These are phyloP conservation scores for Danielia reshetovae DNA, from an alignment of 805 yeast genomes.

Conservation along the genomic window DNA sequence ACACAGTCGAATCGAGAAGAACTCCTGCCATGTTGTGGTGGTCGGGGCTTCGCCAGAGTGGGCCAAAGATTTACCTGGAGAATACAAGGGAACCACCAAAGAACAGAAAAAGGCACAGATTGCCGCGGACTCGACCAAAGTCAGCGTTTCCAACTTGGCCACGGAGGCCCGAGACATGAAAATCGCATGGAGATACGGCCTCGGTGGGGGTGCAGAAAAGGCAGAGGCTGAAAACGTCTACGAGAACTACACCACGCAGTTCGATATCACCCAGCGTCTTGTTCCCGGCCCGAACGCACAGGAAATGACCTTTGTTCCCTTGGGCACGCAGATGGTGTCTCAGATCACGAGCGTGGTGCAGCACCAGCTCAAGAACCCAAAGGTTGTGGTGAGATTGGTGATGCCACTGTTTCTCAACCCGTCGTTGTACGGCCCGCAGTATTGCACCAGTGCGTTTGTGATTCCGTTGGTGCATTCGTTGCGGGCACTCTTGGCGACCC, in stretches of 20 bases:
- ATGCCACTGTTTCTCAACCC: conserved; percentile 83
- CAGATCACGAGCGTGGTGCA: conserved; percentile 43
- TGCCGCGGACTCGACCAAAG: conserved; percentile 51
- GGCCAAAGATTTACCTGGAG: conserved; percentile 72
- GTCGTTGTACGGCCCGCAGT: conserved; percentile 55
- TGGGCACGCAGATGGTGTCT: conserved; percentile 24
- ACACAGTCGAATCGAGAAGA: conserved; percentile 47
- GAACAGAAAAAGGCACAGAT: conserved; percentile 63
- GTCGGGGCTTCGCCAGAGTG: conserved; percentile 57
- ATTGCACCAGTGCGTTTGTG: conserved; percentile 43
- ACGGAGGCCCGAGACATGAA: conserved; percentile 63
- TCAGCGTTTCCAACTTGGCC: conserved; percentile 65
- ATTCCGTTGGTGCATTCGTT: conserved; percentile 61
- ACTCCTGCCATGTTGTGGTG: conserved; percentile 54
- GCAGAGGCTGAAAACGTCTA: conserved; percentile 26
- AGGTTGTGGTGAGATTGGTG: conserved; percentile 52
- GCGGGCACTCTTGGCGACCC: conserved; percentile 47
- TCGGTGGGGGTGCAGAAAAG: conserved; percentile 17
- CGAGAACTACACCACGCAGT: conserved; percentile 59
- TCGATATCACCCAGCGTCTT: conserved; percentile 72
- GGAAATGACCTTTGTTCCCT: conserved; percentile 57
- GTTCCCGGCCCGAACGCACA: conserved; percentile 60
- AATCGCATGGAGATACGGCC: conserved; percentile 93
- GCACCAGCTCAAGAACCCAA: conserved; percentile 31
- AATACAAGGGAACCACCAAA: conserved; percentile 63